Evolutionary conservation across 129 eudicot species (phyloP), one percentile per base, ranked within the genome.

Genomic region (Escallonia herrerae): DNA sequence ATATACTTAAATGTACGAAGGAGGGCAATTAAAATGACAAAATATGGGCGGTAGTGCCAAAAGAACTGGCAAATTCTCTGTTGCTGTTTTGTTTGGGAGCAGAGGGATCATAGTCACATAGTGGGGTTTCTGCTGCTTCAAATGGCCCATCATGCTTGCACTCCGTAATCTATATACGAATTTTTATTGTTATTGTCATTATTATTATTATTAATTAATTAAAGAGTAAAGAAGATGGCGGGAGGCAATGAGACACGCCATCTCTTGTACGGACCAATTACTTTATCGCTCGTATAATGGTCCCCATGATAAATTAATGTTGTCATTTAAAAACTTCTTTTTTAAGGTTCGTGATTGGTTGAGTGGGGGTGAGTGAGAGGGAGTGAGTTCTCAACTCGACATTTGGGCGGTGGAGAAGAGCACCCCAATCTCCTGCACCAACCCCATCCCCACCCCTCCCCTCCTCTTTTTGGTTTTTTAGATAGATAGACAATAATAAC

Each of bases 341-440:
- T 9, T 38, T 11, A 58, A 40, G 47, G 58, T 58, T 58, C 58
- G 58, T 38, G 66, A 49, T 50, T 59, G 5, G 46, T 67, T 62
- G 49, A n/a, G n/a, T n/a, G n/a, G n/a, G 39, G 3, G 33, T 22
- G 3, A 0, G n/a, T 1, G 44, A 37, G 58, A 64, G 74, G 2
- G 22, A 48, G 54, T 40, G 45, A 71, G 72, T 65, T 65, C 53
- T 57, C 71, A 58, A 58, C 66, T 73, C 47, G 58, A 73, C 66
- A 73, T 46, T 64, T 72, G 77, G 71, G 71, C 57, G 65, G 71
- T 61, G 45, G 68, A 40, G 68, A 60, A 9, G 33, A 22, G 33
- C 33, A 22, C 33, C 33, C 33, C 33, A 22, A n/a, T n/a, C n/a
- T n/a, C n/a, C 33, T 1, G 33, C 33, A 22, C 33, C 33, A 22